phyloP scores from a whole-genome alignment of 169 alveolate species.

The Plasmodium cynomolgi region DNA sequence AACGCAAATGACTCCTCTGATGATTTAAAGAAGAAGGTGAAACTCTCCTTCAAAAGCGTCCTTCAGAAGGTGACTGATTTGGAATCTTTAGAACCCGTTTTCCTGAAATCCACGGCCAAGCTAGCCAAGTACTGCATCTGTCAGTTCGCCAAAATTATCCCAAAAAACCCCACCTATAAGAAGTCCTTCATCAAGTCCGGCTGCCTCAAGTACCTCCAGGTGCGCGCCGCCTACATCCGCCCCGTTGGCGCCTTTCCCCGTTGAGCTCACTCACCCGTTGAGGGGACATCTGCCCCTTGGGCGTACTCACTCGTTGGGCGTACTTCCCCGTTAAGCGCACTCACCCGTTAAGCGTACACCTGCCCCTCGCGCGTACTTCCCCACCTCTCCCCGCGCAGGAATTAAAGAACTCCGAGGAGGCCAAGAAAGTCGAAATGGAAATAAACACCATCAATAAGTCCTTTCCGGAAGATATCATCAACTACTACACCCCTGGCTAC shows the following conservation, averaged over 20 bases:
- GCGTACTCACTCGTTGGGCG: too few relatives aligned
- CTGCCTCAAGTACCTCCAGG: constrained; percentile 52
- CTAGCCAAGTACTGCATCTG: constrained; percentile 61
- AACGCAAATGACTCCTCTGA: constrained; percentile 63
- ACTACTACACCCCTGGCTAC: constrained; percentile 75
- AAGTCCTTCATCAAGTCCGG: constrained; percentile 64
- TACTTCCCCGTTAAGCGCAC: neutral
- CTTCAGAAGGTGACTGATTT: constrained; percentile 55
- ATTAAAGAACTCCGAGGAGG: constrained; percentile 58
- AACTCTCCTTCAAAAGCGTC: constrained; percentile 18
- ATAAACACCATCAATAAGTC: constrained; percentile 41
- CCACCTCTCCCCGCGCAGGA: constrained; percentile 1
- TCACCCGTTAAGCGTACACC: neutral
- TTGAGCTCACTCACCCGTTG: neutral
- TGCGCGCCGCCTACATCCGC: neutral
- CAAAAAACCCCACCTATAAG: constrained; percentile 42
- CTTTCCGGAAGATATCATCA: constrained; percentile 60
- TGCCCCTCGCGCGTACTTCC: neutral
- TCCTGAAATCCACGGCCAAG: constrained; percentile 20
- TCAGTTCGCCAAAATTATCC: constrained; percentile 57
- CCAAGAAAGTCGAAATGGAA: constrained; percentile 45
- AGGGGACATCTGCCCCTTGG: neutral
- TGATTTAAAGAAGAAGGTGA: constrained; percentile 59
- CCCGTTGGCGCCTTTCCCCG: too few relatives aligned
- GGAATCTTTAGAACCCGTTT: constrained; percentile 58